A percentile compares a stretch with the other conserved stretches of the same genome.
These are phyloP conservation scores for Peribolospora baueri DNA, from an alignment of 768 basidiomycete species.

Conservation along the genomic window DNA sequence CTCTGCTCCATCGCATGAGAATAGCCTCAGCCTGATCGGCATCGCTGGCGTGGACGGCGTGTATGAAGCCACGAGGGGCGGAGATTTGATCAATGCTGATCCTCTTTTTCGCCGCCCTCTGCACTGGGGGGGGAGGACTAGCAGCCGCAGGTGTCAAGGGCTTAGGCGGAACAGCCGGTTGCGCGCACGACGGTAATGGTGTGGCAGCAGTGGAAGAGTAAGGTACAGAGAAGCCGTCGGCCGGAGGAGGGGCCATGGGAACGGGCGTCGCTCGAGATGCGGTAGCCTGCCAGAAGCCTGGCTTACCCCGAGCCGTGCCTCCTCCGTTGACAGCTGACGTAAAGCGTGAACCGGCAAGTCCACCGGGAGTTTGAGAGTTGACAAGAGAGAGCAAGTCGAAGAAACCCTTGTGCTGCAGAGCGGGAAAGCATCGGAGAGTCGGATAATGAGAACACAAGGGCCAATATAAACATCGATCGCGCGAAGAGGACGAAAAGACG, in stretches of 20 bases:
- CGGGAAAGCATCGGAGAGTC: background rate
- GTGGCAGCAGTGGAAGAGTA: too few relatives aligned
- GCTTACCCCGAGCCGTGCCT: conserved; percentile 17
- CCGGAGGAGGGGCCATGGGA: too few relatives aligned
- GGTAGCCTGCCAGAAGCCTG: too few relatives aligned
- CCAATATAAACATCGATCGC: too few relatives aligned
- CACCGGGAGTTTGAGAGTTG: conserved; percentile 37
- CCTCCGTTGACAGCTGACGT: conserved; percentile 33
- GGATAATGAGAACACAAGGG: too few relatives aligned
- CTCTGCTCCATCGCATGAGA: conserved; percentile 65
- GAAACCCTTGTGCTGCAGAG: conserved; percentile 66
- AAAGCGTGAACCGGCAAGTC: conserved; percentile 41
- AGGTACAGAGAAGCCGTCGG: too few relatives aligned
- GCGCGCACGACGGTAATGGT: too few relatives aligned
- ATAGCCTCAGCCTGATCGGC: conserved; percentile 69
- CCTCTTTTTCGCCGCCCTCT: conserved; percentile 27
- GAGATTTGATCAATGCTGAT: conserved; percentile 80
- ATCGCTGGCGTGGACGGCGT: conserved; percentile 74
- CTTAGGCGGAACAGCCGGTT: background rate
- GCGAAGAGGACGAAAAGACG: too few relatives aligned
- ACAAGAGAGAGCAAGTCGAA: conserved; percentile 52
- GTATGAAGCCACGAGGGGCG: conserved; percentile 59
- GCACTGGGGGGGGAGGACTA: conserved; percentile 15
- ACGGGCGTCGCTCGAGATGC: too few relatives aligned
- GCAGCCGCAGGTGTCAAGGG: conserved; percentile 16